Evolutionary conservation across 1,284 basidiomycete species (phyloP), one percentile per base, ranked within the genome.

Genomic region (Ganoderma sp.): DNA sequence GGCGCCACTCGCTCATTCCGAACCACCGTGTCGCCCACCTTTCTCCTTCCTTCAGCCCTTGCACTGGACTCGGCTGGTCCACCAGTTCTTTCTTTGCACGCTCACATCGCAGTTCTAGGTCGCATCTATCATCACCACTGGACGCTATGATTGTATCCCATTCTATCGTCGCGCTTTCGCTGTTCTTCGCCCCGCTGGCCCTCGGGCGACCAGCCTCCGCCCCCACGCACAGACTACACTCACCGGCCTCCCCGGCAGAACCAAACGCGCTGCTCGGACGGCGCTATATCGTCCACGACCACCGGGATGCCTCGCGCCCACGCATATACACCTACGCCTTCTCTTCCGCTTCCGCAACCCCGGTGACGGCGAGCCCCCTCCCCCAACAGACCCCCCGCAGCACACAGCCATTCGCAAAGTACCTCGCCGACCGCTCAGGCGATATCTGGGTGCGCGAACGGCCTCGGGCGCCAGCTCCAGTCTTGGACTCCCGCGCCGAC

Each of bases 221-320:
- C 14, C 34, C 65, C 48, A 34, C 63, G 28, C 34, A 28, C 59
- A n/a, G 41, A 25, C 28, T n/a, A 22, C 39, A 3, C n/a, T 19
- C 14, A 6, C 6, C 45, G 14, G 0, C 43, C 34, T 3, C 41
- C 45, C 22, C 48, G 7, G 15, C 37, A 1, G 68, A 72, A 15
- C 73, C 74, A 3, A 69, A 63, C 12, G 67, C 63, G 19, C 67
- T 75, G 2, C 70, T 74, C 17, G 73, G 74, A 10, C 69, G 74
- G 15, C 74, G 54, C 39, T 75, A 74, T 63, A 52, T 66, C 19
- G 43, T 73, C 48, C 71, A 72, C 45, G 69, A 68, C 4, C 72
- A 65, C 37, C 67, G 66, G 56, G 56, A 61, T 22, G 62, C 45
- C 39, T 9, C 37, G 6, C 37, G 37, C 2, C 37, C 37, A 8